A percentile compares a stretch with the other conserved stretches of the same genome.
Evolutionary conservation across 176 grass and related monocot species (phyloP).

Genomic region (Triticum dicoccoides): DNA sequence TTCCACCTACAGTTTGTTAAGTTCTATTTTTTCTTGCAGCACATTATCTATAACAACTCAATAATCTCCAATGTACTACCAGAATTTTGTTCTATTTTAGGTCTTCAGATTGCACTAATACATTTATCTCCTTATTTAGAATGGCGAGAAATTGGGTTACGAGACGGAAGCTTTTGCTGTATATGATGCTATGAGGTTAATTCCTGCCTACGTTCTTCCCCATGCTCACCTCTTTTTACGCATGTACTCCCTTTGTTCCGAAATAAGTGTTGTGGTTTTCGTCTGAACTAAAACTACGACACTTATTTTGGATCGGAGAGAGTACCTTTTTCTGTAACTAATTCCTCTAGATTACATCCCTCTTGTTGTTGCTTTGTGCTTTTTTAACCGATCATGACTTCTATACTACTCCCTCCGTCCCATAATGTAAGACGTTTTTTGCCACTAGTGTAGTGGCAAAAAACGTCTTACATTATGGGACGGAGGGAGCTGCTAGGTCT

Average conservation of each 20-base stretch:
- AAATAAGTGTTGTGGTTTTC: too few species aligned
- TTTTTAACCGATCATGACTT: background rate
- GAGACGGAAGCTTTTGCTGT: conserved; percentile 94
- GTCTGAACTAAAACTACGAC: too few species aligned
- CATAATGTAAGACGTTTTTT: too few species aligned
- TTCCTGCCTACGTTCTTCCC: conserved; percentile 8
- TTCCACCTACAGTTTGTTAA: background rate
- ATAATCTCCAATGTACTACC: background rate
- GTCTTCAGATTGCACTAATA: conserved; percentile 17
- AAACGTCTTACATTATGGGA: too few species aligned
- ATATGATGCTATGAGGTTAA: conserved; percentile 91
- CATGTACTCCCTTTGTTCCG: background rate
- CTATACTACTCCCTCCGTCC: background rate
- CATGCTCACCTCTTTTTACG: background rate
- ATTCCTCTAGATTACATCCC: background rate
- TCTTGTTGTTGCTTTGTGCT: conserved; percentile 3
- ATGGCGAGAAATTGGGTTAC: conserved; percentile 88
- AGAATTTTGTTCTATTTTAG: background rate
- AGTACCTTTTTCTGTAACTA: background rate
- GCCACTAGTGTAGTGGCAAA: too few species aligned
- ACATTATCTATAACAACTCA: background rate
- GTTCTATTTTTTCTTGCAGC: background rate
- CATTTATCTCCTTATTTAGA: conserved; percentile 42
- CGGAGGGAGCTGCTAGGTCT: background rate
- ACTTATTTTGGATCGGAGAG: too few species aligned